Evolutionary conservation across 352 stramenopile genomes (phyloP).

Genomic region (Phytophthora fragariaefolia): DNA sequence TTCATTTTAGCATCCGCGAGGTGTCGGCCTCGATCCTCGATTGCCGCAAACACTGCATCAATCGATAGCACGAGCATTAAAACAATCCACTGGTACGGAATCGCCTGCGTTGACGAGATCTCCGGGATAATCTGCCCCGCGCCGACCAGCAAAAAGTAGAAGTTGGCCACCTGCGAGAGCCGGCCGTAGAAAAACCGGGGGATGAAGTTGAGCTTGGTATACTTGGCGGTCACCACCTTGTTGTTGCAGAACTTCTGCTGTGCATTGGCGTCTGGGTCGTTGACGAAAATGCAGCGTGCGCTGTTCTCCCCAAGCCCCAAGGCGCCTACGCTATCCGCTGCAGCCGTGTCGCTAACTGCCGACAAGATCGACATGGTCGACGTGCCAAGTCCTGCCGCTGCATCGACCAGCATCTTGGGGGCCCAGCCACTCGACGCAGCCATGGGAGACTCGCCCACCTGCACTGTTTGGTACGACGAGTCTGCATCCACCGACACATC

Average conservation of each 20-base stretch:
- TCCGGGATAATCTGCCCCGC: constrained; percentile 84
- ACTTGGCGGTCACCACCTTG: constrained; percentile 84
- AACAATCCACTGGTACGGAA: constrained; percentile 91
- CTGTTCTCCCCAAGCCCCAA: constrained; percentile 48
- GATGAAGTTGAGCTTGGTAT: constrained; percentile 90
- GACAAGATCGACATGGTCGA: constrained; percentile 39
- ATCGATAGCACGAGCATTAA: constrained; percentile 85
- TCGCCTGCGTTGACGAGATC: constrained; percentile 85
- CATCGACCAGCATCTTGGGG: constrained; percentile 37
- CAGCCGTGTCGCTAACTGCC: constrained; percentile 22
- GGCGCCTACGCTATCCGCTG: constrained; percentile 20
- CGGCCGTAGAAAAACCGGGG: constrained; percentile 85
- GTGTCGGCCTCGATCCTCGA: constrained; percentile 85
- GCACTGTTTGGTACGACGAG: constrained; percentile 29
- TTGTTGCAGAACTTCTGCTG: constrained; percentile 77
- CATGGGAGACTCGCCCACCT: constrained; percentile 30
- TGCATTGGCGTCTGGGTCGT: constrained; percentile 61
- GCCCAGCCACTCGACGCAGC: constrained; percentile 25
- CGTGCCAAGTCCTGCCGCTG: constrained; percentile 31
- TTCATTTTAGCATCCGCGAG: constrained; percentile 87
- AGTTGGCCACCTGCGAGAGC: constrained; percentile 88
- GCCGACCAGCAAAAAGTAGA: constrained; percentile 91
- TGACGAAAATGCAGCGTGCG: constrained; percentile 78
- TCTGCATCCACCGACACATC: constrained; percentile 40
- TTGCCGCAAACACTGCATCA: constrained; percentile 84